Evolutionary conservation across 2,329 filamentous ascomycete genomes (phyloP), one percentile per base, ranked within the genome.

Genomic region (Scorias spongiosa): DNA sequence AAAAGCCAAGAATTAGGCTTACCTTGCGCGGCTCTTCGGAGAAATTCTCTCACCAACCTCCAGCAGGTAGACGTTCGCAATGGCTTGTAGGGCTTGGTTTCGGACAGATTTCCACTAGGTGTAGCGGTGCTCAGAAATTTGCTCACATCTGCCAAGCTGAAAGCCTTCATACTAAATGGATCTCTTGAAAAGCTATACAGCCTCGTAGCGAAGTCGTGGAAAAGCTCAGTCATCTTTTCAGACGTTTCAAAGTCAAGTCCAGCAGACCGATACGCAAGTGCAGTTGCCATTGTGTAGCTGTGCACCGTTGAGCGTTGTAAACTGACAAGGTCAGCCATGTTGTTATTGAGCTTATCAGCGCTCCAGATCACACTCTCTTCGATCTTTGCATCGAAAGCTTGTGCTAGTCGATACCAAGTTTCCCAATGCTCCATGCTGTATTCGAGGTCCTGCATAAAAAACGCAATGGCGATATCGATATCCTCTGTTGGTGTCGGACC

Each of bases 281-380:
- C 75, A 36, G 80, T 67, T 7, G 81, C 79, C 77, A 84, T 81
- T 2, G 73, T 66, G 50, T 76, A 78, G 58, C 84, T 89, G 60
- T 93, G 85, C 39, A 93, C 88, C 1, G 85, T 80, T 54, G 77
- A 78, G 29, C 85, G 76, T 59, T 94, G 85, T 48, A 83, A 75
- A 42, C 76, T 78, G 18, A 86, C 74, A 39, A 93, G 64, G 46
- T 93, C 85, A 3, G 69, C 66, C 44, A 82, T 78, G 54, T 82
- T 81, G 58, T 83, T 89, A 63, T 93, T 93, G 64, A 93, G 80
- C 62, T 93, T 93, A 52, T 93, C 86, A 1, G 86, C 84, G 15
- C 81, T 83, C 87, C 87, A 93, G 5, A 88, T 75, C 5, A 93
- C 83, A 6, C 80, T 77, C 60, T 94, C 87, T 49, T 94, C 87